Percentiles rank a stretch among this genome's conserved stretches.
Evolutionary conservation across 1,139 yeast species (phyloP).

Genomic region (Meyerozyma athensensis): DNA sequence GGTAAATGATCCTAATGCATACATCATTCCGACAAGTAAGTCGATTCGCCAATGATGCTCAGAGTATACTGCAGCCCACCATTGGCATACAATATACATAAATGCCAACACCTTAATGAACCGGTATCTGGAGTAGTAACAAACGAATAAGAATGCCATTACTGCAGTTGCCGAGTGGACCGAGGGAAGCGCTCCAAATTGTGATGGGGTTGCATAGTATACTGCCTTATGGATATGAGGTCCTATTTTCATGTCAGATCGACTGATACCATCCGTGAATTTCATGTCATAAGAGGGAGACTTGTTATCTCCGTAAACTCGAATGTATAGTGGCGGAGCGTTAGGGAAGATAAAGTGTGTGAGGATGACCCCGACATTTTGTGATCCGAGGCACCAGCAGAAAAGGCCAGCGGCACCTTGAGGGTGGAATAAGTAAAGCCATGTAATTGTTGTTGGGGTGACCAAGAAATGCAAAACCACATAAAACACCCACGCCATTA

Average conservation of each 20-base stretch:
- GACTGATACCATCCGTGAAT: slow-evolving; percentile 15
- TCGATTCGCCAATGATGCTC: slow-evolving; percentile 18
- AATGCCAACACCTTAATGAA: slow-evolving; percentile 10
- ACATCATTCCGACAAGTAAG: slow-evolving; percentile 13
- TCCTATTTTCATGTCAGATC: slow-evolving; percentile 14
- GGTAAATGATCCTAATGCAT: slow-evolving; percentile 12
- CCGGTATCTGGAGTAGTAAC: slow-evolving; percentile 12
- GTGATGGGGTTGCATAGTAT: slow-evolving; percentile 15
- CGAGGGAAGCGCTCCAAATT: slow-evolving; percentile 16
- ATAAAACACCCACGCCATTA: slow-evolving; percentile 13
- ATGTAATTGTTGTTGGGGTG: slow-evolving; percentile 10
- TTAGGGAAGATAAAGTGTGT: slow-evolving; percentile 15
- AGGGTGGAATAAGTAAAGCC: slow-evolving; percentile 15
- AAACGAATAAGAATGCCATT: slow-evolving; percentile 13
- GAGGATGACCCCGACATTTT: slow-evolving; percentile 11
- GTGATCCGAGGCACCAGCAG: slow-evolving; percentile 11
- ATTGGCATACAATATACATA: slow-evolving; percentile 12
- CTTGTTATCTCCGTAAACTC: slow-evolving; percentile 14
- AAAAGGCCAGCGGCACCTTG: slow-evolving; percentile 14
- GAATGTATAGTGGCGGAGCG: slow-evolving; percentile 15
- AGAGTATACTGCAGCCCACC: slow-evolving; percentile 17
- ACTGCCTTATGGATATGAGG: slow-evolving; percentile 11
- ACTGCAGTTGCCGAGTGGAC: slow-evolving; percentile 15
- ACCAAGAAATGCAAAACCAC: slow-evolving; percentile 14
- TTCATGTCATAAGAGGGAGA: slow-evolving; percentile 15